Evolutionary conservation across 2,329 filamentous ascomycete genomes (phyloP), one percentile per base, ranked within the genome.

Genomic region (Didymosphaeria variabile): DNA sequence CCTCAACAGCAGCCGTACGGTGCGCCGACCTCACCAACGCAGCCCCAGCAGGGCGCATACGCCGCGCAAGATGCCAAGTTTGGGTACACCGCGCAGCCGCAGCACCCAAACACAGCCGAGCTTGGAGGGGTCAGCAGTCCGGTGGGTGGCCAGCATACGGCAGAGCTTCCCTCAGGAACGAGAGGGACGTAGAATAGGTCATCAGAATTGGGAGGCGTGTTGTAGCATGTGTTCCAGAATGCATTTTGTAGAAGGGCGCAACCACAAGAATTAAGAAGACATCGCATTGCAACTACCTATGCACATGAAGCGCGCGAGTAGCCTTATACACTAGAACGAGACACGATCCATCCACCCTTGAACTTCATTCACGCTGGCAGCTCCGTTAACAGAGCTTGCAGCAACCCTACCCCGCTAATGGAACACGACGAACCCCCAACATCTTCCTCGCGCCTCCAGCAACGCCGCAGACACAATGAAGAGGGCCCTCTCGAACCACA

Each of bases 361-460:
- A 29, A 6, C 4, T 29, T 29, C 26, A 29, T 29, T 29, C 26
- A 29, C 26, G 26, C 26, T 6, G 26, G 26, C 4, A 29, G 26
- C 4, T 29, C 2, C 4, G 26, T 29, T 29, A 29, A 29, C 26
- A 29, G 26, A 29, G 26, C 26, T 4, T 29, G 26, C 1, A 29
- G 26, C 26, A 29, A 29, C 26, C 26, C 6, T 29, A 5, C 26
- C 26, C 26, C 26, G 2, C 26, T 29, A 29, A 29, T 29, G 6
- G 26, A 29, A 29, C 26, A 29, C 26, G 26, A 29, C 26, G 6
- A 29, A 29, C 26, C 3, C 40, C 40, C 19, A 21, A 2, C 17
- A 3, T 47, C 55, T 61, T 61, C 59, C 47, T 58, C 59, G 52
- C 55, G 42, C 23, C n/a, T 3, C 21, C 40, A 54, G 55, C 55